Base-by-base conservation (phyloP, 2,329 filamentous ascomycete species). In the Fusarium buxicola region DNA sequence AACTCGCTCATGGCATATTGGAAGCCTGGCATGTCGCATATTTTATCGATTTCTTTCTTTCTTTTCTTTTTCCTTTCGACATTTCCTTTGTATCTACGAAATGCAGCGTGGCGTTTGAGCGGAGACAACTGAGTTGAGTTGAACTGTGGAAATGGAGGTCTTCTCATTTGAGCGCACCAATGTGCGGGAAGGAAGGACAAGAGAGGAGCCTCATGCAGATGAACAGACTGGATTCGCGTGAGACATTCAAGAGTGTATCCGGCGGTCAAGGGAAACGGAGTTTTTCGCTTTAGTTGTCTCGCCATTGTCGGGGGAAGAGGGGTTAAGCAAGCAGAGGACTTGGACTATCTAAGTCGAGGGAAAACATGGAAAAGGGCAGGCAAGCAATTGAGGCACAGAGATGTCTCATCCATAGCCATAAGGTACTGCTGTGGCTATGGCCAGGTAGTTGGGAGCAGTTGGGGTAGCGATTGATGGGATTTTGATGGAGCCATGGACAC, bases 91-190 rank as follows among this genome's bases (percentile, higher is more conserved):
- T 71, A 57, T 62, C 57, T 68, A 66, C 52, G 60, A 60, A 63
- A 62, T 69, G 69, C 43, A 71, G 69, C 69, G 64, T 61, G 69
- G 69, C 69, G 69, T 71, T 71, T 68, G 60, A 69, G 53, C 54
- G 57, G 64, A 63, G 63, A 64, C 60, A 59, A 54, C 48, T 59
- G 48, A 54, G 65, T 53, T 53, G 47, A 66, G 63, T 52, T 63
- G 58, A 57, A 53, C 38, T 56, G 41, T 45, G 58, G 47, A 55
- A 30, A 50, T 52, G 50, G 38, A 45, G 46, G 58, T 41, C 45
- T 40, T 66, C 48, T 43, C 51, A 65, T 50, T 41, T 45, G 51
- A 60, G 32, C 45, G 53, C 50, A 49, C 49, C 49, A 11, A 46
- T 40, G 35, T 55, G 28, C 32, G 27, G 36, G 32, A 28, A 32